Evolutionary conservation across 495 filamentous ascomycete species (phyloP).

Genomic region (Aspergillus nidulans): DNA sequence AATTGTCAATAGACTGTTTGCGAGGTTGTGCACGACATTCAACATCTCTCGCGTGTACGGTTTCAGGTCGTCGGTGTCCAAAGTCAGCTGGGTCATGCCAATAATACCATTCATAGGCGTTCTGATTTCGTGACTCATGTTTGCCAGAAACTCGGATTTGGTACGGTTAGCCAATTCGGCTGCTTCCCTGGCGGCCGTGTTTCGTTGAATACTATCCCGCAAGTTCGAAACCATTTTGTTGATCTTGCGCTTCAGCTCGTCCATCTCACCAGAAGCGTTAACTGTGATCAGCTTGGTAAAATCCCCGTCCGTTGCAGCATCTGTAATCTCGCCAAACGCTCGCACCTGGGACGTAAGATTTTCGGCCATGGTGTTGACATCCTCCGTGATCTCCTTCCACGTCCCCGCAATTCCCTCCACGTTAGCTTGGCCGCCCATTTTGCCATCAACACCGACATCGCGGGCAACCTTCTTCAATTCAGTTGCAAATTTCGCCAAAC

Average conservation of each 20-base stretch:
- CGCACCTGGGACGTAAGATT: slow-evolving; percentile 97
- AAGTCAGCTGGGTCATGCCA: slow-evolving; percentile 93
- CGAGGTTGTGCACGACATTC: slow-evolving; percentile 96
- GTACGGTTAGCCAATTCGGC: slow-evolving; percentile 97
- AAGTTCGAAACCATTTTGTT: slow-evolving; percentile 98
- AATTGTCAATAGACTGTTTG: slow-evolving; percentile 95
- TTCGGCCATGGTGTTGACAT: slow-evolving; percentile 98
- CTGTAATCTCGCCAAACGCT: slow-evolving; percentile 96
- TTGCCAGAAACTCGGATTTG: slow-evolving; percentile 97
- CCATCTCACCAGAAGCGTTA: slow-evolving; percentile 97
- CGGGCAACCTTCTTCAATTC: slow-evolving; percentile 94
- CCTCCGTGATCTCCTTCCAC: slow-evolving; percentile 97
- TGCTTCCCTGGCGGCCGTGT: slow-evolving; percentile 93
- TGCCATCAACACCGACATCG: slow-evolving; percentile 96
- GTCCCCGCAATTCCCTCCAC: slow-evolving; percentile 88
- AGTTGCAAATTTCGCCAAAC: slow-evolving; percentile 92
- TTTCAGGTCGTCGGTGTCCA: slow-evolving; percentile 88
- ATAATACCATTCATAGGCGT: slow-evolving; percentile 90
- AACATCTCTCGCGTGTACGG: slow-evolving; percentile 97
- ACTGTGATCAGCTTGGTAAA: slow-evolving; percentile 98
- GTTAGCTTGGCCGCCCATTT: slow-evolving; percentile 97
- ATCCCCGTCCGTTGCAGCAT: slow-evolving; percentile 92
- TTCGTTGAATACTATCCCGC: slow-evolving; percentile 93
- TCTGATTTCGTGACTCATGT: slow-evolving; percentile 99
- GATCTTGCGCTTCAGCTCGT: slow-evolving; percentile 98